Evolutionary conservation across 2,329 filamentous ascomycete genomes (phyloP), one percentile per base, ranked within the genome.

Genomic region (Emydomyces testavorans): DNA sequence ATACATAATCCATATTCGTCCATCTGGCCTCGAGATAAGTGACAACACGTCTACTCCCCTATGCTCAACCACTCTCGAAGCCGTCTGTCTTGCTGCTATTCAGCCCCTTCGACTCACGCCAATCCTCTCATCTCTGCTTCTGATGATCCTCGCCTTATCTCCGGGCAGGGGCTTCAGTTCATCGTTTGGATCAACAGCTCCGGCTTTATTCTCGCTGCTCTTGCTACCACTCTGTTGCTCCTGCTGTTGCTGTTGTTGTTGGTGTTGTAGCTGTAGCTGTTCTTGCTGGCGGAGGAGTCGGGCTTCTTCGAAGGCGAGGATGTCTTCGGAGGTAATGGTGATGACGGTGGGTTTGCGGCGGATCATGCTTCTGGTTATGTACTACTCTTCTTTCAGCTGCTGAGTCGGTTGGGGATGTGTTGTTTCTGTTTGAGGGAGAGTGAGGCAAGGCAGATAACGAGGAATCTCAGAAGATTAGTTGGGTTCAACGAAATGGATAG

Each of bases 301-400:
- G 15, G 59, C 49, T 52, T 73, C 67, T 58, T 72, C 70, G 49
- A 72, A 71, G n/a, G 65, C 56, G 13, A 64, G 58, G 21, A 74
- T 58, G 52, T 74, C 71, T 59, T 73, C 71, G 3, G 65, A 60
- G 0, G 71, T 72, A 18, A 74, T 62, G 36, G 70, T 67, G 37
- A 74, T 68, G n/a, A 69, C 67, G 18, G 71, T 74, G 23, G 71
- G 71, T 53, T 71, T 71, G 51, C 71, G 69, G 52, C 71, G 71
- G 49, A 74, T 68, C 71, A 74, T 73, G 8, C 39, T 62, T 23
- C 31, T 20, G 36, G 16, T 23, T 20, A n/a, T n/a, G 26, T 3
- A 10, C 31, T 39, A 5, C 21, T 28, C 29, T 18, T 32, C 6
- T 10, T 2, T n/a, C 11, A 20, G 26, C 6, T 11, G 26, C 26